Conservation (phyloP, 345 rosid genomes). For the Linum usitatissimum region DNA sequence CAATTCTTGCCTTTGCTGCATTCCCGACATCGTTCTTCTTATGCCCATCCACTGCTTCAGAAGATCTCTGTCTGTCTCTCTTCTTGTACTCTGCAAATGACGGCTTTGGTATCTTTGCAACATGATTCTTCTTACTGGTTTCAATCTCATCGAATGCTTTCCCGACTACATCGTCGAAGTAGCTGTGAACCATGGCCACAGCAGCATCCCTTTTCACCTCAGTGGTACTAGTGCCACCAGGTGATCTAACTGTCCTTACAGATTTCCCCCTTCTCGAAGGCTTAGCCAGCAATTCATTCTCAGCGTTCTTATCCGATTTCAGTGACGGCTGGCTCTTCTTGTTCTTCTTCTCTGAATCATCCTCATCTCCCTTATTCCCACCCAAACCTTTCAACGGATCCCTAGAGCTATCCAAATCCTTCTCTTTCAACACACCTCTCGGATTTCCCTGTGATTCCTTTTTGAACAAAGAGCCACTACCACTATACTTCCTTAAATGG, state of each 20-base stretch:
- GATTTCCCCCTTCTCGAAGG: conserved; percentile 48
- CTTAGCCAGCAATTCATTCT: conserved; percentile 15
- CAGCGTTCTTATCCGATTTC: conserved; percentile 26
- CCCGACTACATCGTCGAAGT: conserved; percentile 11
- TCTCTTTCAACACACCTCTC: conserved; percentile 20
- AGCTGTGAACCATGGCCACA: conserved; percentile 23
- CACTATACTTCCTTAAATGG: conserved; percentile 24
- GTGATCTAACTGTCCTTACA: conserved; percentile 46
- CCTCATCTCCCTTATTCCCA: conserved; percentile 10
- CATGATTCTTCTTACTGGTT: conserved; percentile 14
- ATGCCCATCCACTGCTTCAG: not conserved
- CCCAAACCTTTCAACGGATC: conserved; percentile 16
- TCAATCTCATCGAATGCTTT: conserved; percentile 13
- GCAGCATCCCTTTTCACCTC: conserved; percentile 14
- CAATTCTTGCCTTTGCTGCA: conserved; percentile 6
- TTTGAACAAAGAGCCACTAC: conserved; percentile 26
- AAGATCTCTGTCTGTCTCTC: conserved; percentile 13
- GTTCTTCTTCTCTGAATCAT: conserved; percentile 13
- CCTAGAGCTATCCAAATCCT: conserved; percentile 15
- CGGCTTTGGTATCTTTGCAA: not conserved
- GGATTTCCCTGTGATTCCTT: conserved; percentile 13
- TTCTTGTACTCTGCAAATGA: conserved; percentile 6
- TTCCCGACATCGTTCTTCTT: not conserved
- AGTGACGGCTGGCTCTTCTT: conserved; percentile 23
- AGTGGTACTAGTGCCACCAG: conserved; percentile 16